These are phyloP conservation scores for Fusarium sp. DNA, from an alignment of 2,329 filamentous ascomycete genomes.

Conservation along the genomic window DNA sequence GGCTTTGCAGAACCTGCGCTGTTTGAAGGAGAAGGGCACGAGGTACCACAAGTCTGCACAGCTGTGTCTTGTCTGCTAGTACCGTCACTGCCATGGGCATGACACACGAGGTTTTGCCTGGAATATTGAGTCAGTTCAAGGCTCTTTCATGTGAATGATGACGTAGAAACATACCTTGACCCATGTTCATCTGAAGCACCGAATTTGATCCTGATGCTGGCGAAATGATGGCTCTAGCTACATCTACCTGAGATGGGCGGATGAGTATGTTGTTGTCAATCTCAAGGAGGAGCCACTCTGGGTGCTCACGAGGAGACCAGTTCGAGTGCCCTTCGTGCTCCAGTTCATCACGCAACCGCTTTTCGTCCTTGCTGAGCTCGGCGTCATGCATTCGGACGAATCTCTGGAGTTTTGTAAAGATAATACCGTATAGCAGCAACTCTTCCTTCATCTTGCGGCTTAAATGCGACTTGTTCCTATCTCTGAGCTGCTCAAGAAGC, in stretches of 20 bases:
- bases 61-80: conserved; percentile 56
- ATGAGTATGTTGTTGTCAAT: conserved; percentile 74
- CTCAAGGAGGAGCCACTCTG: conserved; percentile 76
- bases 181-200: conserved; percentile 76
- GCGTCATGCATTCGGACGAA: conserved; percentile 56
- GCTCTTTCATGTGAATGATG: no score
- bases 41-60: conserved; percentile 68
- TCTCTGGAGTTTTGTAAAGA: conserved; percentile 59
- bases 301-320: conserved; percentile 63
- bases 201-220: conserved; percentile 65
- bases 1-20: conserved; percentile 64
- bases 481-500: conserved; percentile 61
- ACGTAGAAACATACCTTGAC: conserved; percentile 56
- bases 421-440: conserved; percentile 57
- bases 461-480: conserved; percentile 39
- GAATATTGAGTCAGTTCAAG: no score
- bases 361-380: conserved; percentile 34
- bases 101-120: conserved; percentile 68
- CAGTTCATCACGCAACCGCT: conserved; percentile 55
- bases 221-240: conserved; percentile 69
- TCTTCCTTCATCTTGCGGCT: conserved; percentile 51
- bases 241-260: conserved; percentile 69
- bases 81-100: conserved; percentile 63
- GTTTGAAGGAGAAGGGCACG: conserved; percentile 69
- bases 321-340: conserved; percentile 64